Conservation (phyloP, 164 flowering plant genomes). For the Annona squamosa region DNA sequence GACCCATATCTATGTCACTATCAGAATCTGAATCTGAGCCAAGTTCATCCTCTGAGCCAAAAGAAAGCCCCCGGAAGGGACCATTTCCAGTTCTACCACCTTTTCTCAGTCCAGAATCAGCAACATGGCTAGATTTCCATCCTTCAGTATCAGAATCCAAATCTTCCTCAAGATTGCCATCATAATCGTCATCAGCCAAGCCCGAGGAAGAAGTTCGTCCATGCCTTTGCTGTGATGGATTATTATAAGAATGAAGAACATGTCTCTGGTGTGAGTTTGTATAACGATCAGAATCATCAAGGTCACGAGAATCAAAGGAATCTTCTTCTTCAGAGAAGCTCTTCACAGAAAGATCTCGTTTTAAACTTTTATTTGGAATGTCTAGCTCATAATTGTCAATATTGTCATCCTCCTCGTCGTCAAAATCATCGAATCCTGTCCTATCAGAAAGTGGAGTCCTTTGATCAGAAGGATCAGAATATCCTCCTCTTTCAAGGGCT, state of each 20-base stretch:
- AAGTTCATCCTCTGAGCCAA: constrained; percentile 47
- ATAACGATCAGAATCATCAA: constrained; percentile 14
- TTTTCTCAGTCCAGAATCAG: constrained; percentile 31
- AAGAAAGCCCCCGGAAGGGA: constrained; percentile 30
- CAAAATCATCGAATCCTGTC: constrained; percentile 88
- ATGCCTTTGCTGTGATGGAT: constrained; percentile 20
- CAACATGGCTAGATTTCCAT: constrained; percentile 65
- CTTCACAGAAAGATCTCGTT: constrained; percentile 22
- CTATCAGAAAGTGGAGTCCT: constrained; percentile 17
- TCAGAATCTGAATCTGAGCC: constrained; percentile 41
- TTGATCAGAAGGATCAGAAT: constrained; percentile 21
- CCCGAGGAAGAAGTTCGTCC: constrained; percentile 25
- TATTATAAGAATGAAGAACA: constrained; percentile 13
- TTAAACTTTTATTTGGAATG: constrained; percentile 21
- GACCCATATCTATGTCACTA: constrained; percentile 23
- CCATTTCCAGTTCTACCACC: constrained; percentile 29
- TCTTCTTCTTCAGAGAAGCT: constrained; percentile 43
- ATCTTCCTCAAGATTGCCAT: constrained; percentile 14
- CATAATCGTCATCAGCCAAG: constrained; percentile 28
- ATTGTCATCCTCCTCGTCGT: constrained; percentile 80
- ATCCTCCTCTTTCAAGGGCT: constrained; percentile 21
- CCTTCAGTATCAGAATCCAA: constrained; percentile 58
- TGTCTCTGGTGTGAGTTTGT: constrained; percentile 9
- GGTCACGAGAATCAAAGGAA: constrained; percentile 46
- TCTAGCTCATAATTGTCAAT: constrained; percentile 79